Evolutionary conservation across 2,329 filamentous ascomycete species (phyloP).

Genomic region (Acarospora socialis): DNA sequence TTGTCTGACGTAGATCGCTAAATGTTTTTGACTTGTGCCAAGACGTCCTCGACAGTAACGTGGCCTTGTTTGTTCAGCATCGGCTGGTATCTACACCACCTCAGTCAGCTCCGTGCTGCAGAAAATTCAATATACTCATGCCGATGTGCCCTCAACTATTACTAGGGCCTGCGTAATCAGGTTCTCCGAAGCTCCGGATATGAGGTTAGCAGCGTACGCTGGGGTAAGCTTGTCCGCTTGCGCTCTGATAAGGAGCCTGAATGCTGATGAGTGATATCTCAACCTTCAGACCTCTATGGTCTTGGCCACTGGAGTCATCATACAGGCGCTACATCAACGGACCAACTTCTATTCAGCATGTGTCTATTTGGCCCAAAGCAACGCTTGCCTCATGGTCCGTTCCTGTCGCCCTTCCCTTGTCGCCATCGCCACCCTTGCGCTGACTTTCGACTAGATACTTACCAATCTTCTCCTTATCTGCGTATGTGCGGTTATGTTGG

Average conservation of each 20-base stretch:
- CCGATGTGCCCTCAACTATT: not conserved
- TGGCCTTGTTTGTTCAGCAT: too few relatives aligned
- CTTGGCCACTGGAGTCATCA: constrained; percentile 67
- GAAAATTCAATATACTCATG: not conserved
- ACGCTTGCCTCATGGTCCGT: constrained; percentile 78
- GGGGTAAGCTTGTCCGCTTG: constrained; percentile 30
- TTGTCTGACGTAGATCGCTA: too few relatives aligned
- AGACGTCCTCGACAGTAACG: too few relatives aligned
- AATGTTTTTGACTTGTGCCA: too few relatives aligned
- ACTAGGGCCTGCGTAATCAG: constrained; percentile 9
- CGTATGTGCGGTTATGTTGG: constrained; percentile 69
- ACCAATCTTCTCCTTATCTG: constrained; percentile 79
- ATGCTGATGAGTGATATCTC: constrained; percentile 7
- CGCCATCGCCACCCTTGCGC: constrained; percentile 4
- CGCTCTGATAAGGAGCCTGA: constrained; percentile 14
- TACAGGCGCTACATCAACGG: constrained; percentile 86
- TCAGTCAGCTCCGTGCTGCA: too few relatives aligned
- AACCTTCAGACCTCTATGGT: constrained; percentile 57
- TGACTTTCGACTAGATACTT: constrained; percentile 49
- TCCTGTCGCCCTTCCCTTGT: constrained; percentile 1
- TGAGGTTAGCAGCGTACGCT: constrained; percentile 37
- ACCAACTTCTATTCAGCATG: constrained; percentile 98
- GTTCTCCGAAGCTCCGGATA: constrained; percentile 14
- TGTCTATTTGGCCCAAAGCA: constrained; percentile 93
- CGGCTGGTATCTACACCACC: too few relatives aligned